Evolutionary conservation across 2,329 filamentous ascomycete species (phyloP), one percentile per base, ranked within the genome.

Genomic region (Orbilia blumenaviensis): DNA sequence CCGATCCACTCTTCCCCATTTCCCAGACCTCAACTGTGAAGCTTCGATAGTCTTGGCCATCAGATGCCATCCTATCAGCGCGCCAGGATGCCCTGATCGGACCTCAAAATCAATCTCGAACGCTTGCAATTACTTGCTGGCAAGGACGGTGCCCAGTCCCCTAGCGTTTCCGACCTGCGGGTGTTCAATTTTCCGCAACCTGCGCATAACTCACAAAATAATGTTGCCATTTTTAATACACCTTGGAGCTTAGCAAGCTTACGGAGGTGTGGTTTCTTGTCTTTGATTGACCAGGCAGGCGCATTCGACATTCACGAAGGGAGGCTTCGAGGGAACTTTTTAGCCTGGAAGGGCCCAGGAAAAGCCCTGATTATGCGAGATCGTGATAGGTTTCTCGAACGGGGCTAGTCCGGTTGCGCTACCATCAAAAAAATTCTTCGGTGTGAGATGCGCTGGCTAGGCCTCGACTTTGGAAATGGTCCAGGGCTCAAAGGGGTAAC

Each of bases 31-130:
- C 61, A 61, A 41, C 34, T 16, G 36, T n/a, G 32, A 50, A 61
- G 38, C 50, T 60, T 67, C 50, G 27, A n/a, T 60, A 23, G 38
- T 7, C 50, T 68, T 68, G 63, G 63, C 50, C 48, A 48, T 67
- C 63, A 48, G 16, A 48, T 50, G 62, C 14, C 36, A 44, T 8
- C 48, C 46, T 66, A 66, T 58, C 21, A 67, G 36, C 10, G 21
- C 23, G 9, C 27, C 46, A 58, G 38, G 16, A 8, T 32, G 16
- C 10, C n/a, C 38, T 44, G 46, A 27, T 7, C 27, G 34, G 23
- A 46, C 18, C 25, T 56, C 32, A 5, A 36, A 2, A n/a, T 21
- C 23, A 66, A 46, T 67, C 54, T 56, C 38, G 32, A 58, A 46
- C 29, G 9, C 36, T 36, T 21, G 63, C 38, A 3, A 44, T 67